These are phyloP conservation scores for Annulohypoxylon maeteangense DNA, from an alignment of 495 filamentous ascomycete genomes.

Conservation along the genomic window DNA sequence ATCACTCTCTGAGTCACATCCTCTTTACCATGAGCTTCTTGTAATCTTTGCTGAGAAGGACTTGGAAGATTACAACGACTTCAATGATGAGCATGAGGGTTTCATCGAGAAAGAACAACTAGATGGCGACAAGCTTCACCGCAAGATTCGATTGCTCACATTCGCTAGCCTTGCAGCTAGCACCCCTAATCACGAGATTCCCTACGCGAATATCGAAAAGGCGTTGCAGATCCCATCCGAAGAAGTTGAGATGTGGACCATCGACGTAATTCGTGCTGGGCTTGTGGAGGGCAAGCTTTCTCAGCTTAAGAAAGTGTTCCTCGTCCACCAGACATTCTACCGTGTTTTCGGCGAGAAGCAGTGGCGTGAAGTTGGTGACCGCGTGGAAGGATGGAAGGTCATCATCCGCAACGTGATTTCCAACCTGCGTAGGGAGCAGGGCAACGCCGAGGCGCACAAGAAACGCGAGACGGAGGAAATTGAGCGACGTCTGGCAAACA, in stretches of 20 bases:
- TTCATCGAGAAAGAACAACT: conserved; percentile 79
- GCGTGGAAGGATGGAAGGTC: conserved; percentile 88
- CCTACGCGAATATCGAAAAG: conserved; percentile 83
- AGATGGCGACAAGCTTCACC: conserved; percentile 70
- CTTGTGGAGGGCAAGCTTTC: conserved; percentile 94
- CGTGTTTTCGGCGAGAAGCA: conserved; percentile 97
- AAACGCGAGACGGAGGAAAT: conserved; percentile 68
- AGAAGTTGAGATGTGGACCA: conserved; percentile 97
- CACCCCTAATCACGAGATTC: conserved; percentile 81
- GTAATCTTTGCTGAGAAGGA: conserved; percentile 94
- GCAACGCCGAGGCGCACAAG: conserved; percentile 68
- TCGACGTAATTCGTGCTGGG: conserved; percentile 94
- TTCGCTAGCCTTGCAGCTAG: conserved; percentile 88
- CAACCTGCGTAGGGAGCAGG: conserved; percentile 80
- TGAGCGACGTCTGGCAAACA: conserved; percentile 65
- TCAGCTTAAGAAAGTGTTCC: conserved; percentile 89
- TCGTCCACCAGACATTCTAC: conserved; percentile 94
- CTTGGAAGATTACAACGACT: conserved; percentile 94
- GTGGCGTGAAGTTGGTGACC: conserved; percentile 91
- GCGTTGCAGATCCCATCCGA: conserved; percentile 81
- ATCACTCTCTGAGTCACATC: conserved; percentile 82
- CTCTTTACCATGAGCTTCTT: conserved; percentile 85
- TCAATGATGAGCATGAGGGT: conserved; percentile 82
- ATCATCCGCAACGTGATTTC: conserved; percentile 78
- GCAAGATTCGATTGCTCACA: conserved; percentile 95